Conservation (phyloP, 1,139 yeast species). For the Lodderomyces beijingensis region DNA sequence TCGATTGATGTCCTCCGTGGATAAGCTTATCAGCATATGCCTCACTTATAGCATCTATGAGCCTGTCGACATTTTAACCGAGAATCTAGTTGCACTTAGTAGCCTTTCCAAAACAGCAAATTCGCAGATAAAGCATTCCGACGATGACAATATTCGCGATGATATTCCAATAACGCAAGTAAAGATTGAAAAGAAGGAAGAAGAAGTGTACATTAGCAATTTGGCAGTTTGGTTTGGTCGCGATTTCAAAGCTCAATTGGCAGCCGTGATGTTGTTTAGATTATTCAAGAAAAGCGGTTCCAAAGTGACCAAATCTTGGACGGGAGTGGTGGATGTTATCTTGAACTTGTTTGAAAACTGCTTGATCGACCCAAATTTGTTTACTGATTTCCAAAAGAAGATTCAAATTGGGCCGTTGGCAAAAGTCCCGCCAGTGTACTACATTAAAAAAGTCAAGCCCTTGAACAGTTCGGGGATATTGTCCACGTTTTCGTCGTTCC, state of each 20-base stretch:
- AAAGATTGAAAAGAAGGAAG: conserved; percentile 46
- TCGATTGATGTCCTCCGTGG: conserved; percentile 81
- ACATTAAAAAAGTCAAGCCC: conserved; percentile 56
- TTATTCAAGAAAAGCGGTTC: conserved; percentile 59
- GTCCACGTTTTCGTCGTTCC: conserved; percentile 85
- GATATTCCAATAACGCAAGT: conserved; percentile 47
- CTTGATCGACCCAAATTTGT: conserved; percentile 63
- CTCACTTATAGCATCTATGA: conserved; percentile 53
- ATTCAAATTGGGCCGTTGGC: conserved; percentile 51
- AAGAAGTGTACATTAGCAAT: conserved; percentile 71
- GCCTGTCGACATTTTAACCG: conserved; percentile 62
- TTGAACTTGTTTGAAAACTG: conserved; percentile 70
- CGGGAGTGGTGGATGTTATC: conserved; percentile 53
- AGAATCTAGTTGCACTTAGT: conserved; percentile 60
- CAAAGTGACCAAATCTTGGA: conserved; percentile 54
- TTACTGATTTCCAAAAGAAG: conserved; percentile 57
- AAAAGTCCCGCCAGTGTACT: conserved; percentile 60
- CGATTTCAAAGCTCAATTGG: conserved; percentile 87
- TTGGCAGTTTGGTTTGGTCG: conserved; percentile 80
- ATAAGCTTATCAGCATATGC: conserved; percentile 77
- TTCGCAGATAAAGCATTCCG: conserved; percentile 7
- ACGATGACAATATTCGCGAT: conserved; percentile 32
- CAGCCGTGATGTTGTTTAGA: conserved; percentile 80
- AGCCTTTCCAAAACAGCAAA: conserved; percentile 43
- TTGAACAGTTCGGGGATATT: conserved; percentile 71